These are phyloP conservation scores for Curvularia hawaiiensis DNA, from an alignment of 2,329 filamentous ascomycete genomes.

Conservation along the genomic window DNA sequence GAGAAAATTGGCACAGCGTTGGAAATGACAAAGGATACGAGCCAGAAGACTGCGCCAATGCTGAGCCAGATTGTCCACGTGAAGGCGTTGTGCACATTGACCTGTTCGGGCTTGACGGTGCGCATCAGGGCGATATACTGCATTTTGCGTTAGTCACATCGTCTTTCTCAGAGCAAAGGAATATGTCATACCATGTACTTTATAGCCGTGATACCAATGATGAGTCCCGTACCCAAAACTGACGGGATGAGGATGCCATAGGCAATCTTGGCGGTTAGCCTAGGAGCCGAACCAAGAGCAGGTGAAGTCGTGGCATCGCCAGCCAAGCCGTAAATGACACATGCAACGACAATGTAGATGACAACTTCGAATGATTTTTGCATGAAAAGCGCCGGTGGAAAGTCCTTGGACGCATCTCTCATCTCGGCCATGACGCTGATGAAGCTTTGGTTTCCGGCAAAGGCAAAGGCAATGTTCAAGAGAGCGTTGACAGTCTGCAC, in stretches of 20 bases:
- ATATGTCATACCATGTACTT: constrained; percentile 58
- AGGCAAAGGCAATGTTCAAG: constrained; percentile 72
- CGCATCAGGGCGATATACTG: constrained; percentile 67
- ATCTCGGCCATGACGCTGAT: constrained; percentile 71
- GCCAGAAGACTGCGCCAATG: constrained; percentile 59
- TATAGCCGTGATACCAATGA: constrained; percentile 69
- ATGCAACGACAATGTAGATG: constrained; percentile 66
- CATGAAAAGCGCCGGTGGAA: constrained; percentile 66
- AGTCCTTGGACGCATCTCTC: constrained; percentile 61
- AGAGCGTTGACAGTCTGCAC: constrained; percentile 35
- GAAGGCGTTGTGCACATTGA: constrained; percentile 52
- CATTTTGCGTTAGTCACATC: background rate
- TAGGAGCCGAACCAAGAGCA: constrained; percentile 66
- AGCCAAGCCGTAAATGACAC: constrained; percentile 71
- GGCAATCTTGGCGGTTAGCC: constrained; percentile 64
- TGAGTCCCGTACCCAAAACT: constrained; percentile 72
- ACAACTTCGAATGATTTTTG: constrained; percentile 61
- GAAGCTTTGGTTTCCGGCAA: constrained; percentile 68
- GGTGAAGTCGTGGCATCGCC: constrained; percentile 67
- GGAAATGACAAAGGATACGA: constrained; percentile 55
- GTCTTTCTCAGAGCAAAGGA: background rate
- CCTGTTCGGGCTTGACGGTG: constrained; percentile 27
- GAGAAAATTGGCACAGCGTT: constrained; percentile 62
- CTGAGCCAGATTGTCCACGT: constrained; percentile 68
- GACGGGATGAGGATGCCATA: constrained; percentile 72